Evolutionary conservation across 73 alveolate genomes (phyloP).

Genomic region (Paramecium tetraurelia): DNA sequence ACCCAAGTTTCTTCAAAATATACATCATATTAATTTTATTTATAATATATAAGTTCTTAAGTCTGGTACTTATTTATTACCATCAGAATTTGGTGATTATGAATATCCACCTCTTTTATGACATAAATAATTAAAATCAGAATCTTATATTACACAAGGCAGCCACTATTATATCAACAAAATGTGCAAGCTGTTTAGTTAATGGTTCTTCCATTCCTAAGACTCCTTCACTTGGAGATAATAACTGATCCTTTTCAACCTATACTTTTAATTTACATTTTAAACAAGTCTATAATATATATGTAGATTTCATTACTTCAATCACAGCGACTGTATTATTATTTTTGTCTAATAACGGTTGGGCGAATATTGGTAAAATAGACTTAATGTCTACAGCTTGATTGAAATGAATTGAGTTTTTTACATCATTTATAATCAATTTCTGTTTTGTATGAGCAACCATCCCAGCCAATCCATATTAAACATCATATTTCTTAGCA

Average conservation of each 20-base stretch:
- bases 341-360: slow-evolving; percentile 47
- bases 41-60: background rate
- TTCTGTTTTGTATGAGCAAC: slow-evolving; percentile 25
- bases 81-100: slow-evolving; percentile 15
- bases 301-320: background rate
- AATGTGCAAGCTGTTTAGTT: slow-evolving; percentile 34
- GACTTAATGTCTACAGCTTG: slow-evolving; percentile 54
- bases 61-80: background rate
- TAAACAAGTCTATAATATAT: background rate
- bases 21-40: background rate
- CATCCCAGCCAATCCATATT: slow-evolving; percentile 62
- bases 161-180: slow-evolving; percentile 13
- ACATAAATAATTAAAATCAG: slow-evolving; percentile 31
- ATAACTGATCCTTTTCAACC: slow-evolving; percentile 22
- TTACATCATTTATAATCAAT: slow-evolving; percentile 55
- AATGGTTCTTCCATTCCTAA: slow-evolving; percentile 62
- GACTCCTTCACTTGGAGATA: slow-evolving; percentile 48
- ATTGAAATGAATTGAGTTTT: slow-evolving; percentile 46
- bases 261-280: slow-evolving; percentile 12
- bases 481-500: background rate
- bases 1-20: background rate
- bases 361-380: slow-evolving; percentile 60
- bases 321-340: slow-evolving; percentile 38
- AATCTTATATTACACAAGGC: slow-evolving; percentile 42
- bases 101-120: background rate